A percentile compares a stretch with the other conserved stretches of the same genome.
These are phyloP conservation scores for Testicularia cyperi DNA, from an alignment of 1,284 basidiomycete genomes.

Conservation along the genomic window DNA sequence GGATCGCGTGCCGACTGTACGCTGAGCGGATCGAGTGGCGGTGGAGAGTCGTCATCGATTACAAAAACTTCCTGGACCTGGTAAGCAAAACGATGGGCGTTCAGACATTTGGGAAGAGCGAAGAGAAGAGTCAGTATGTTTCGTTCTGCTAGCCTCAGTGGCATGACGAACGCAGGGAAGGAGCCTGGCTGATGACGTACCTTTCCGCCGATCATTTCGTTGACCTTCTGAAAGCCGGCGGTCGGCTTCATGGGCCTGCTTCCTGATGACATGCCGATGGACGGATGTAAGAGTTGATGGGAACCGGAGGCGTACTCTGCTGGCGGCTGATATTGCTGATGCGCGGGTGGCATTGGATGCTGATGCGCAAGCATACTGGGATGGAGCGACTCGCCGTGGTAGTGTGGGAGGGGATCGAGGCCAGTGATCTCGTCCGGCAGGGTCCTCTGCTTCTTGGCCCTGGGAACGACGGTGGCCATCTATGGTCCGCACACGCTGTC, in stretches of 20 bases:
- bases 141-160: no score
- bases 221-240: constrained; percentile 36
- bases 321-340: constrained; percentile 8
- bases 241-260: constrained; percentile 18
- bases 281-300: constrained; percentile 1
- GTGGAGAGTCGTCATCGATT: constrained; percentile 44
- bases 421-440: constrained; percentile 23
- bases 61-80: constrained; percentile 49
- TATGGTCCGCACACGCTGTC: no score
- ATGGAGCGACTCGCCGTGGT: constrained; percentile 7
- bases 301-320: constrained; percentile 4
- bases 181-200: constrained; percentile 11
- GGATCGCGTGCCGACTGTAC: constrained; percentile 31
- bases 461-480: constrained; percentile 43
- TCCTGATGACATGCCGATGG: constrained; percentile 17
- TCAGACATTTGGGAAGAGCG: no score
- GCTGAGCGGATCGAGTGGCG: constrained; percentile 37
- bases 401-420: constrained; percentile 14
- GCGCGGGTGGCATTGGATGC: constrained; percentile 17
- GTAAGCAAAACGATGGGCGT: no score
- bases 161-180: no score
- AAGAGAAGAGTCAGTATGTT: no score
- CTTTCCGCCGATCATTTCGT: constrained; percentile 49
- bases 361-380: constrained; percentile 34
- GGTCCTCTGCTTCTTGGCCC: constrained; percentile 43